phyloP scores from a whole-genome alignment of 1,139 yeast species.

The Yamadazyma dushanensis region DNA sequence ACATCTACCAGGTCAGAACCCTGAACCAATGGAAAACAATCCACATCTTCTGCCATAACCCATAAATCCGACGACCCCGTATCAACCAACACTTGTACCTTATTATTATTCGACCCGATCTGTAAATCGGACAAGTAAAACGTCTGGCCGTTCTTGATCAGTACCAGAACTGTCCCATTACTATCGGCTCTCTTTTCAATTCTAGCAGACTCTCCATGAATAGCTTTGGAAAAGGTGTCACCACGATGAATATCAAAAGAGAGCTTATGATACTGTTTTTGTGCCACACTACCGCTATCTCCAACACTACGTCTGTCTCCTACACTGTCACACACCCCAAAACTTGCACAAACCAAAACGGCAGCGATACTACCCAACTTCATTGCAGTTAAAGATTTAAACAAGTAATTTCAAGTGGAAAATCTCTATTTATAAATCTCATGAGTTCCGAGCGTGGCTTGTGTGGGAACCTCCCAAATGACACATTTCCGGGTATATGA shows the following conservation, averaged over 20 bases:
- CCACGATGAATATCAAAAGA: slow-evolving; percentile 31
- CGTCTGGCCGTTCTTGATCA: slow-evolving; percentile 41
- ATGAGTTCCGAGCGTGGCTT: no score
- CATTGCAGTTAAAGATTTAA: no score
- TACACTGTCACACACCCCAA: no score
- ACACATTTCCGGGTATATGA: no score
- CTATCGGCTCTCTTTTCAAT: slow-evolving; percentile 23
- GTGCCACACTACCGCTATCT: no score
- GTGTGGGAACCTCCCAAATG: no score
- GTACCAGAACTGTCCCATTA: slow-evolving; percentile 26
- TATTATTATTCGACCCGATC: slow-evolving; percentile 33
- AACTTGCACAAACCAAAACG: no score
- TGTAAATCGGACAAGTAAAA: slow-evolving; percentile 49
- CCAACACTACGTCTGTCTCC: no score
- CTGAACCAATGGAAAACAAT: slow-evolving; percentile 18
- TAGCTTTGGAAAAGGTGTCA: slow-evolving; percentile 17
- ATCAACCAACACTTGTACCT: slow-evolving; percentile 38
- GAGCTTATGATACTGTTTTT: slow-evolving; percentile 14
- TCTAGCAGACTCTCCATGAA: slow-evolving; percentile 12
- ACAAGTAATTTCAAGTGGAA: no score
- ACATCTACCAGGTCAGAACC: no score
- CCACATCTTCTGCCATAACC: slow-evolving; percentile 38
- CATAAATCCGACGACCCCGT: slow-evolving; percentile 51
- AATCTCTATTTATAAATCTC: no score
- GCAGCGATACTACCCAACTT: no score